These are phyloP conservation scores for Lenwebbia sp. DNA, from an alignment of 345 rosid genomes.

Conservation along the genomic window DNA sequence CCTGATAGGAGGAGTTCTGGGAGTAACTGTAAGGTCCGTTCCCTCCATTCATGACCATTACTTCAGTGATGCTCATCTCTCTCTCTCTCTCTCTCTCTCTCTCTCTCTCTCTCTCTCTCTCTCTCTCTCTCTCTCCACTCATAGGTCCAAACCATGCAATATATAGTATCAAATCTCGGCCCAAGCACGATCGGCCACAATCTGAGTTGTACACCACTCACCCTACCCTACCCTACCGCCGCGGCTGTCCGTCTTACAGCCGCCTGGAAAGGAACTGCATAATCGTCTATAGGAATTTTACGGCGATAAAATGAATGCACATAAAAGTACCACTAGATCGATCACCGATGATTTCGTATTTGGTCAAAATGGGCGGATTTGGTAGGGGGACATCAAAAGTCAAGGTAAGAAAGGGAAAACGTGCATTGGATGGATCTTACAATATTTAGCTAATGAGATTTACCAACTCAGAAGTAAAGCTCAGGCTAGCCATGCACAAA, in stretches of 20 bases:
- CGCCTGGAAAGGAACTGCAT: no score
- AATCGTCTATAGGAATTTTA: no score
- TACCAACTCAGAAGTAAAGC: neutral
- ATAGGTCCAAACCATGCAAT: neutral
- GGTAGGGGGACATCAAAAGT: no score
- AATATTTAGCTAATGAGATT: no score
- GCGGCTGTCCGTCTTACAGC: no score
- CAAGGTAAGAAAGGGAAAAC: neutral
- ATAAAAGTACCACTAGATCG: no score
- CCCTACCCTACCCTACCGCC: no score
- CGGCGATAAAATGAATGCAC: no score
- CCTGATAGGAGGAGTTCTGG: neutral
- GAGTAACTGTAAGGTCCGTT: neutral
- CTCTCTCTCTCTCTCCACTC: neutral
- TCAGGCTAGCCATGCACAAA: neutral
- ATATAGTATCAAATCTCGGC: neutral
- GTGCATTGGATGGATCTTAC: no score
- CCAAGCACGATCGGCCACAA: no score
- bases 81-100: neutral
- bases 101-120: neutral
- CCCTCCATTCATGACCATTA: neutral
- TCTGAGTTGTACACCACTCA: no score
- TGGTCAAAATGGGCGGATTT: neutral
- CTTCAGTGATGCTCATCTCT: neutral
- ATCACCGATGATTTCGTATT: neutral